phyloP scores from a whole-genome alignment of 805 yeast species.

The Grigorovia transvaalensis region DNA sequence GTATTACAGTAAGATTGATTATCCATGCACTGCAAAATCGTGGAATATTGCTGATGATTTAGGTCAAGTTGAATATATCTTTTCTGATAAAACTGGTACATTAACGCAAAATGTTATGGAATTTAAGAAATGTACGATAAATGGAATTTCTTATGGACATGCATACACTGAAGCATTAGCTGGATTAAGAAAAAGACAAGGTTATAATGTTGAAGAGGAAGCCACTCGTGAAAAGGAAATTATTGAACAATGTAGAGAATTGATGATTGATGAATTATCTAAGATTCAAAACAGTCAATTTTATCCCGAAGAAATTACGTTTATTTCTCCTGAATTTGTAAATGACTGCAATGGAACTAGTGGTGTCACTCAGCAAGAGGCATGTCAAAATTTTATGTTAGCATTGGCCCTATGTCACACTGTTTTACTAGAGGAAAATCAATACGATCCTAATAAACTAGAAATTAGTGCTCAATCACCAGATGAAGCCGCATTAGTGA shows the following conservation, averaged over 20 bases:
- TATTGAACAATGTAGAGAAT: conserved; percentile 46
- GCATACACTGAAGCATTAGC: conserved; percentile 80
- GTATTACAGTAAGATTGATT: conserved; percentile 61
- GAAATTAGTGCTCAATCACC: conserved; percentile 73
- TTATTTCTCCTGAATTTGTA: conserved; percentile 56
- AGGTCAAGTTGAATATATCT: conserved; percentile 78
- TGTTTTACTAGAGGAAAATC: conserved; percentile 59
- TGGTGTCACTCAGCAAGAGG: conserved; percentile 39
- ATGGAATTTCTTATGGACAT: conserved; percentile 62
- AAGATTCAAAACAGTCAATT: conserved; percentile 32
- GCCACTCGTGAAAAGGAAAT: conserved; percentile 39
- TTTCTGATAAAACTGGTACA: conserved; percentile 80
- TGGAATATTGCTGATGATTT: conserved; percentile 83
- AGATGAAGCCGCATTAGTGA: conserved; percentile 80
- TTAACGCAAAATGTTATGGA: conserved; percentile 81
- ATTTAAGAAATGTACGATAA: conserved; percentile 69
- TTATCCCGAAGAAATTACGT: conserved; percentile 55
- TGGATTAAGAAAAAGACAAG: conserved; percentile 69
- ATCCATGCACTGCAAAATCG: conserved; percentile 75
- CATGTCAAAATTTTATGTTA: conserved; percentile 66
- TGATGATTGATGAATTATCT: conserved; percentile 43
- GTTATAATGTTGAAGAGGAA: conserved; percentile 62
- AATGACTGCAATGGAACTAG: conserved; percentile 44
- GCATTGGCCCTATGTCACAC: conserved; percentile 73
- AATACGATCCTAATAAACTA: conserved; percentile 44